Percentiles rank a stretch among this genome's conserved stretches.
These are phyloP conservation scores for Cynanchum wilfordii DNA, from an alignment of 257 asterid species.

Conservation along the genomic window DNA sequence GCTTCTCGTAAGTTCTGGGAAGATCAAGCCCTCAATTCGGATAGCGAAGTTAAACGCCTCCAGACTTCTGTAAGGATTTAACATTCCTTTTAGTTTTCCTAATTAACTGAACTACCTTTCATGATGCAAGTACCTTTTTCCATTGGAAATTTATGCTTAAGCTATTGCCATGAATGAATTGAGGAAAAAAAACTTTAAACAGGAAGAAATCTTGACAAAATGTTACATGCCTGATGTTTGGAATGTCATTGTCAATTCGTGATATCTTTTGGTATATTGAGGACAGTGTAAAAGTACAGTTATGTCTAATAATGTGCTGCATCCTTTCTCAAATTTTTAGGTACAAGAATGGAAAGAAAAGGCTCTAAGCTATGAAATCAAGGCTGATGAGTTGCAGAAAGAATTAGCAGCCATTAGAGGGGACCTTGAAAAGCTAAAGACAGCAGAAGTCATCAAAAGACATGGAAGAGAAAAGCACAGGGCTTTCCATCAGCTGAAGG, in stretches of 20 bases:
- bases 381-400: constrained; percentile 38
- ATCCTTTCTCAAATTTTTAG: constrained; percentile 22
- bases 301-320: too few species aligned
- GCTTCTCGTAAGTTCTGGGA: constrained; percentile 75
- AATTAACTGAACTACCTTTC: neutral
- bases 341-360: constrained; percentile 71
- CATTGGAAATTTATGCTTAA: too few species aligned
- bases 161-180: too few species aligned
- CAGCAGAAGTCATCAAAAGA: constrained; percentile 26
- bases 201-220: too few species aligned
- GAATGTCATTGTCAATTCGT: too few species aligned
- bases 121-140: neutral
- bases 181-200: too few species aligned
- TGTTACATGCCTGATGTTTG: too few species aligned
- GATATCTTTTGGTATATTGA: too few species aligned
- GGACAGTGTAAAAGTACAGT: too few species aligned
- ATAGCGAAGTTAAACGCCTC: constrained; percentile 43
- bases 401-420: constrained; percentile 33
- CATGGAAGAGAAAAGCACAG: constrained; percentile 33
- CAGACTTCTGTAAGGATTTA: constrained; percentile 41
- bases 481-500: constrained; percentile 18
- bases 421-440: constrained; percentile 30
- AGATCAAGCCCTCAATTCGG: constrained; percentile 46
- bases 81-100: neutral
- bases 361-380: constrained; percentile 43